These are phyloP conservation scores for Coemansia sp. DNA, from an alignment of 192 early-diverging fungal genomes.

Conservation along the genomic window DNA sequence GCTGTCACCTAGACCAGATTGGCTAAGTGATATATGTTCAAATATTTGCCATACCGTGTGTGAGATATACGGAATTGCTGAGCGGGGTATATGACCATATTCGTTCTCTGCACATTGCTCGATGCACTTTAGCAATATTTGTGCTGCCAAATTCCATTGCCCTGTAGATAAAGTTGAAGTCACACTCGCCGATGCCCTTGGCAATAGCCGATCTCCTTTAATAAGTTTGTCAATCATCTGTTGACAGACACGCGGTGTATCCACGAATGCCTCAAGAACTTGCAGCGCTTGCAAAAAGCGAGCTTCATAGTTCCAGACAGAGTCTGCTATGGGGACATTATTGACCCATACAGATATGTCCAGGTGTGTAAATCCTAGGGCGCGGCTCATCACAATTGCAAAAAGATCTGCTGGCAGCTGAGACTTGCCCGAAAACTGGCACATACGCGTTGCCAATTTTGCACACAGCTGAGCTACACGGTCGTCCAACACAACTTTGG, in stretches of 20 bases:
- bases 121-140: slow-evolving; percentile 14
- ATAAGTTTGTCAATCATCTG: slow-evolving; percentile 3
- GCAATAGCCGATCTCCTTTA: not conserved
- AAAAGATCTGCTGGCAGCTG: slow-evolving; percentile 27
- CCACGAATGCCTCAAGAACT: slow-evolving; percentile 13
- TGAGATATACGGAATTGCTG: slow-evolving; percentile 30
- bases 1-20: no score
- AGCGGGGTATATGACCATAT: not conserved
- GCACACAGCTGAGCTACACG: slow-evolving; percentile 1
- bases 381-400: not conserved
- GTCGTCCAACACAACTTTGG: slow-evolving; percentile 2
- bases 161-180: slow-evolving; percentile 14
- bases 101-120: slow-evolving; percentile 16
- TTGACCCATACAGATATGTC: not conserved
- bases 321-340: slow-evolving; percentile 3
- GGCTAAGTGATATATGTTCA: no score
- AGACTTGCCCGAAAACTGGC: slow-evolving; percentile 16
- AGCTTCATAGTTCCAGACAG: slow-evolving; percentile 26
- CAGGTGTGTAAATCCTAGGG: not conserved
- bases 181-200: not conserved
- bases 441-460: slow-evolving; percentile 14
- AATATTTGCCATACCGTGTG: slow-evolving; percentile 14
- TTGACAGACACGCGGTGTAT: slow-evolving; percentile 1
- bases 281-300: slow-evolving; percentile 24
- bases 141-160: slow-evolving; percentile 26